These are phyloP conservation scores for Hortiboletus campestris DNA, from an alignment of 768 basidiomycete species.

Conservation along the genomic window DNA sequence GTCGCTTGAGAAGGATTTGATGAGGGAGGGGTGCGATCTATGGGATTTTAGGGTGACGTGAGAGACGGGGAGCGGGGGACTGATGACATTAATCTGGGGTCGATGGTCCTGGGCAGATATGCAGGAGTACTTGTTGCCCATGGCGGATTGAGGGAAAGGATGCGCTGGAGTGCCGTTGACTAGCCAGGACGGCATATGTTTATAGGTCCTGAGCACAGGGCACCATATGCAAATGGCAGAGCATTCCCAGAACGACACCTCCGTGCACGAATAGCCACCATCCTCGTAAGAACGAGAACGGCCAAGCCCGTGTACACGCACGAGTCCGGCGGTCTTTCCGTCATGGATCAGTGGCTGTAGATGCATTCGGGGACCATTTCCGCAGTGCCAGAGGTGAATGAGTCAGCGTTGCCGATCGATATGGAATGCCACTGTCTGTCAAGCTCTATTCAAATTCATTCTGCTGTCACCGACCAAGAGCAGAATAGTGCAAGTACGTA, in stretches of 20 bases:
- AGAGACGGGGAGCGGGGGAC: slow-evolving; percentile 21
- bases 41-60: slow-evolving; percentile 41
- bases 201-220: slow-evolving; percentile 12
- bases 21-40: slow-evolving; percentile 34
- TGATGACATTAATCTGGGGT: slow-evolving; percentile 2
- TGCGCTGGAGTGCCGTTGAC: background rate
- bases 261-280: background rate
- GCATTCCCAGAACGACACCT: background rate
- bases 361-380: background rate
- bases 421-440: background rate
- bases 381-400: background rate
- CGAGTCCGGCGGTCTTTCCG: background rate
- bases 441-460: background rate
- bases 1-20: slow-evolving; percentile 41
- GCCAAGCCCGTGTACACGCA: background rate
- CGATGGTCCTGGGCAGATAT: slow-evolving; percentile 7
- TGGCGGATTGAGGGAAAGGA: slow-evolving; percentile 4
- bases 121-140: slow-evolving; percentile 34
- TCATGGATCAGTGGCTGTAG: slow-evolving; percentile 9
- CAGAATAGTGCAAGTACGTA: too few species aligned
- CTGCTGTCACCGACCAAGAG: background rate
- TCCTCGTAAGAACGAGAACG: background rate
- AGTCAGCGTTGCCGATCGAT: background rate
- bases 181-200: slow-evolving; percentile 3
- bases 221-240: background rate